Percentiles rank a stretch among this genome's conserved stretches.
These are phyloP conservation scores for Phytophthora tentaculata DNA, from an alignment of 352 stramenopile species.

Conservation along the genomic window DNA sequence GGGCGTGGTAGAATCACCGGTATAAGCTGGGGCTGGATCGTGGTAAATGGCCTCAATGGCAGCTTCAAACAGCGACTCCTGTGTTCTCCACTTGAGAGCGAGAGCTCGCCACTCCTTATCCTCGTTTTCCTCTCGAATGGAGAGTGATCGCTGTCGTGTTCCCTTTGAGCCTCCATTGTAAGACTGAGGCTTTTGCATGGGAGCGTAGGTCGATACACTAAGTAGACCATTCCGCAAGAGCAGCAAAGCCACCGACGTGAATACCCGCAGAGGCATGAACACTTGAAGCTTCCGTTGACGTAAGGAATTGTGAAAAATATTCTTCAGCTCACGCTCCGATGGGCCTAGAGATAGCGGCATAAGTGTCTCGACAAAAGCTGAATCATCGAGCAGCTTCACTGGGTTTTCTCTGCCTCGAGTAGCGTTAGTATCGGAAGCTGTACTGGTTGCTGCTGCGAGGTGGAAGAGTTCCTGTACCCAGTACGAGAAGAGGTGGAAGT, in stretches of 20 bases:
- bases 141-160: constrained; percentile 20
- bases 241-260: constrained; percentile 67
- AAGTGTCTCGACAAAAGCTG: constrained; percentile 52
- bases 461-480: constrained; percentile 66
- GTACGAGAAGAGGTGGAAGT: constrained; percentile 67
- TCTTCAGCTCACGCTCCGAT: constrained; percentile 58
- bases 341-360: constrained; percentile 52
- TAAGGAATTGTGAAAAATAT: constrained; percentile 75
- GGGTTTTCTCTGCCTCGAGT: background rate
- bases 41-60: constrained; percentile 58
- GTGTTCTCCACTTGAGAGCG: constrained; percentile 56
- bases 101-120: constrained; percentile 57
- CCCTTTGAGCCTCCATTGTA: background rate
- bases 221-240: constrained; percentile 64
- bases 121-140: constrained; percentile 41
- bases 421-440: background rate
- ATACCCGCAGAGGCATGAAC: constrained; percentile 67
- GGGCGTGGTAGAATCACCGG: background rate
- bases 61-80: constrained; percentile 60
- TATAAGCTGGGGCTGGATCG: background rate
- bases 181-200: constrained; percentile 29
- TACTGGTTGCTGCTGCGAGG: constrained; percentile 14
- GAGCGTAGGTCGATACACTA: constrained; percentile 59
- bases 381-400: constrained; percentile 50
- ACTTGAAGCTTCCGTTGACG: constrained; percentile 57